These are phyloP conservation scores for Microbotryomycetes sp. DNA, from an alignment of 1,284 basidiomycete genomes.

Conservation along the genomic window DNA sequence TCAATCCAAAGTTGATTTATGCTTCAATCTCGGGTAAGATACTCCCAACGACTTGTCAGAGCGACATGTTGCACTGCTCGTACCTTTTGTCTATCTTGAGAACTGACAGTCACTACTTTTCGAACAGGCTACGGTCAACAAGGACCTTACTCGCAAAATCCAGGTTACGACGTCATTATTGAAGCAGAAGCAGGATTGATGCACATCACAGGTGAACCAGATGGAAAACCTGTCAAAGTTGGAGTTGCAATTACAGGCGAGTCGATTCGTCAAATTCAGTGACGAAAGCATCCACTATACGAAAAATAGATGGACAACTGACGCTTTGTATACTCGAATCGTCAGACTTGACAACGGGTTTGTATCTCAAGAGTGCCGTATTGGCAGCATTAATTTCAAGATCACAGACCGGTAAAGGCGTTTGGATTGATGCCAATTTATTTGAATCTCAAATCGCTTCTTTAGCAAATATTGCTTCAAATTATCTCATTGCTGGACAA, in stretches of 20 bases:
- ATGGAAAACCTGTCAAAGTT: slow-evolving; percentile 74
- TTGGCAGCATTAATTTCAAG: slow-evolving; percentile 82
- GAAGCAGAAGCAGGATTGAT: slow-evolving; percentile 88
- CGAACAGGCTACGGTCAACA: slow-evolving; percentile 84
- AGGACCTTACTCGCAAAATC: slow-evolving; percentile 72
- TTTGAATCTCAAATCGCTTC: slow-evolving; percentile 59
- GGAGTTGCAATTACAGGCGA: slow-evolving; percentile 35
- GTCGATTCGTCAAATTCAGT: no score
- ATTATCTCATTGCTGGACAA: slow-evolving; percentile 79
- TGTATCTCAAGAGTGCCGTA: slow-evolving; percentile 90
- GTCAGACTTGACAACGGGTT: slow-evolving; percentile 83
- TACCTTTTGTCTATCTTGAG: no score
- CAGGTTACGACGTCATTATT: slow-evolving; percentile 82
- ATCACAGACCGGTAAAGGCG: slow-evolving; percentile 75
- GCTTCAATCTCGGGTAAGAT: slow-evolving; percentile 81
- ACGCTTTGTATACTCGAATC: background rate
- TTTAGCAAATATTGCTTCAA: slow-evolving; percentile 86
- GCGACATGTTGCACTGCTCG: no score
- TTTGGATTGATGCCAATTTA: slow-evolving; percentile 69
- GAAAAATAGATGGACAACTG: slow-evolving; percentile 3
- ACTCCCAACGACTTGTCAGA: no score
- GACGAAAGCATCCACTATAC: slow-evolving; percentile 51
- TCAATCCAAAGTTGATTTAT: slow-evolving; percentile 80
- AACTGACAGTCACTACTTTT: background rate
- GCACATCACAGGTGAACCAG: slow-evolving; percentile 91